Base-by-base conservation (phyloP, 306 rosid species). In the Amphicarpaea edgeworthii region DNA sequence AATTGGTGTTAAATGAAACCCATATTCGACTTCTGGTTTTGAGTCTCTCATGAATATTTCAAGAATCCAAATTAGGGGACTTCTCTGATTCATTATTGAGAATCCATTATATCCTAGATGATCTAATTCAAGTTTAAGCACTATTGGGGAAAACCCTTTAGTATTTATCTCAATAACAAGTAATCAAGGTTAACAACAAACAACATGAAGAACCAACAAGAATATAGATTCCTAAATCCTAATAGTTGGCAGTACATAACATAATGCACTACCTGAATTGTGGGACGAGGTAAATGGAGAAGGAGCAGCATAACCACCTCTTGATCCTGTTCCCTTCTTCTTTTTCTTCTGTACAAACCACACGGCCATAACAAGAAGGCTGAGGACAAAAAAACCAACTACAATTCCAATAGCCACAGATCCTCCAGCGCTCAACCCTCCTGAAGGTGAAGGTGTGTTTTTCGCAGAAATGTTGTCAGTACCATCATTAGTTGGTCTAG, bases 281-380 rank as follows among this genome's bases (percentile, higher is more conserved):
- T 92, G 98, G 63, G 97, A 95, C n/a, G 98, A 90, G 70, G 95
- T 73, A 67, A 80, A 87, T 42, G 99, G 99, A 59, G 99, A 96
- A 43, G 97, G 79, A 65, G 65, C 42, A 41, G 60, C 74, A 81
- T 88, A 90, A 55, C 83, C 85, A 78, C 51, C 55, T 83, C 77
- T 72, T 9, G 77, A 7, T 70, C 83, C 81, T 28, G 53, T 79
- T 78, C 45, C 77, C 84, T 86, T 85, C 74, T 80, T 88, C 89
- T 88, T 93, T 43, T 78, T 89, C 78, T 79, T 96, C 79, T 72
- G 80, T 60, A 75, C 78, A 74, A 92, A 85, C 90, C 91, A 90
- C 70, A 88, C 71, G 6, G 84, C 86, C 88, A 89, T 85, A 55
- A 86, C 78, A 75, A 89, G 77, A 79, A 92, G 85, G 84, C 98